Conservation (phyloP, 225 moss, liverwort and hornwort species). For the Pseudisothecium myosuroides region DNA sequence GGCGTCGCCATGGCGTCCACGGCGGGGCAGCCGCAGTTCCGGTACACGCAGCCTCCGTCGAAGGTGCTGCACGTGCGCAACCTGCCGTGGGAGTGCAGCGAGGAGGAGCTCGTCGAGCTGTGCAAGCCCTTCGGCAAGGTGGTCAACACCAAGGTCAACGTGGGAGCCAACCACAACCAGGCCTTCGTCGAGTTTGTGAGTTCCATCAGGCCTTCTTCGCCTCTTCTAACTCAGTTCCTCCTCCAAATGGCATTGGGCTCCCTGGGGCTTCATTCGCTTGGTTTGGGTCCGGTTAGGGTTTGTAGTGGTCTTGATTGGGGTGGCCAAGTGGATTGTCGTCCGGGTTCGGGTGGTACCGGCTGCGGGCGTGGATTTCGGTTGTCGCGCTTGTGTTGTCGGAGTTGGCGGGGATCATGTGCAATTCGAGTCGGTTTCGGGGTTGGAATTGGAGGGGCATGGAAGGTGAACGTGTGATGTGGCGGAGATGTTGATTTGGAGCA, state of each 20-base stretch:
- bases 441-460: neutral
- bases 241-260: neutral
- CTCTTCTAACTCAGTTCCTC: neutral
- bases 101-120: slow-evolving; percentile 95
- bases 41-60: slow-evolving; percentile 97
- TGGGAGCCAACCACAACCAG: slow-evolving; percentile 99
- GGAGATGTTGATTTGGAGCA: neutral
- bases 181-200: slow-evolving; percentile 99
- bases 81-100: slow-evolving; percentile 99
- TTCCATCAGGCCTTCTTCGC: neutral
- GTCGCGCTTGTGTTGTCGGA: neutral
- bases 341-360: neutral
- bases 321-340: neutral
- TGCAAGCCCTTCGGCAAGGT: slow-evolving; percentile 99
- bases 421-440: neutral
- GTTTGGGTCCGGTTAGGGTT: neutral
- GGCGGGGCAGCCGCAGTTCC: slow-evolving; percentile 92
- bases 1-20: slow-evolving; percentile 45
- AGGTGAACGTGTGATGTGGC: neutral
- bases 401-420: neutral
- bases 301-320: neutral
- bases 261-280: neutral
- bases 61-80: slow-evolving; percentile 97
- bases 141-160: slow-evolving; percentile 99
- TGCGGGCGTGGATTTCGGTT: neutral